Conservation (phyloP, 1,284 basidiomycete species). For the Tetrapyrgos nigripes region DNA sequence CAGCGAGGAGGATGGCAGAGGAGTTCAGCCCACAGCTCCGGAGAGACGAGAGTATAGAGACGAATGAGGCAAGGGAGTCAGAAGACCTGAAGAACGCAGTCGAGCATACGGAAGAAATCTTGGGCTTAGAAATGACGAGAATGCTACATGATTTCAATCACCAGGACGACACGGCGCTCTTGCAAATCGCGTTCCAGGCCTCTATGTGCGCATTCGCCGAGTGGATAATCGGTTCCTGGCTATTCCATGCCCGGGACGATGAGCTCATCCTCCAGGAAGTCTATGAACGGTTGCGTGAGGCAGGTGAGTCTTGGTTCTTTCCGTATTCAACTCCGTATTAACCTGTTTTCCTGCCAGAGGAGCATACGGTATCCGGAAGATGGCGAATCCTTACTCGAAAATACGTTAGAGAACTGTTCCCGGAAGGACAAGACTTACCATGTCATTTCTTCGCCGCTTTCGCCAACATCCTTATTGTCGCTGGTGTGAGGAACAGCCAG, state of each 20-base stretch:
- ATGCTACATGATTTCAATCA: background rate
- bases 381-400: slow-evolving; percentile 49
- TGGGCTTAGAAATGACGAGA: background rate
- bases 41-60: background rate
- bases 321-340: background rate
- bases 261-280: slow-evolving; percentile 29
- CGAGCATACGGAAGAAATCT: background rate
- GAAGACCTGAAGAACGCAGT: background rate
- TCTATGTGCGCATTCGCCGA: background rate
- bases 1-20: slow-evolving; percentile 41
- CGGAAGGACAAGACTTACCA: slow-evolving; percentile 34
- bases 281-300: slow-evolving; percentile 43
- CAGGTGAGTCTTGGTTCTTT: slow-evolving; percentile 24
- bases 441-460: slow-evolving; percentile 44
- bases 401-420: slow-evolving; percentile 16
- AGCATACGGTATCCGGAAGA: slow-evolving; percentile 44
- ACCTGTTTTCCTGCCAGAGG: slow-evolving; percentile 32
- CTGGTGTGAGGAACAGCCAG: slow-evolving; percentile 40
- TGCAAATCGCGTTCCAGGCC: slow-evolving; percentile 8
- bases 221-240: background rate
- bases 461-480: slow-evolving; percentile 49
- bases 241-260: slow-evolving; percentile 2
- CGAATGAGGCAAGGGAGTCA: background rate
- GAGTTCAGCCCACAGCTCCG: slow-evolving; percentile 24
- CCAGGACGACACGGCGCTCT: background rate